Evolutionary conservation across 2,329 filamentous ascomycete genomes (phyloP).

Genomic region (Cladosporium sp.): DNA sequence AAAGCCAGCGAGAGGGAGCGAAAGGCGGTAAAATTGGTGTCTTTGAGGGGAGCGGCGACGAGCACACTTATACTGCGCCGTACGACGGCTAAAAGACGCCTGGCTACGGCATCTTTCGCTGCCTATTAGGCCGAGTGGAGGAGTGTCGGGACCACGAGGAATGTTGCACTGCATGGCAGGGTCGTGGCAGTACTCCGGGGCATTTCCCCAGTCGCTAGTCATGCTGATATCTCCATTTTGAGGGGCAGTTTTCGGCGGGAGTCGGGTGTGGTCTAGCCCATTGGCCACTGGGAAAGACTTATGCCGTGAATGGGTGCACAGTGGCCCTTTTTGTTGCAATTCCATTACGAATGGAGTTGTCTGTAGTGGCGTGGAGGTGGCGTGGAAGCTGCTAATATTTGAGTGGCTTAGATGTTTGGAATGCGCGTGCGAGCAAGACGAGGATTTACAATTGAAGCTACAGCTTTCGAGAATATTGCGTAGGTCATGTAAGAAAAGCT

Average conservation of each 20-base stretch:
- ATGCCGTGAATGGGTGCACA: background rate
- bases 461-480: no score
- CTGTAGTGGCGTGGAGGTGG: background rate
- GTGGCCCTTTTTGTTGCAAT: slow-evolving; percentile 1
- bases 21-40: background rate
- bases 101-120: slow-evolving; percentile 7
- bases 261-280: background rate
- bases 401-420: background rate
- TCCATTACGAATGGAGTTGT: background rate
- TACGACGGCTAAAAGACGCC: slow-evolving; percentile 10
- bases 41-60: background rate
- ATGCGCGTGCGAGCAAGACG: no score
- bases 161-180: background rate
- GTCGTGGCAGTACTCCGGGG: background rate
- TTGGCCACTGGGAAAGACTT: background rate
- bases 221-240: background rate
- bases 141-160: slow-evolving; percentile 9
- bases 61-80: slow-evolving; percentile 8
- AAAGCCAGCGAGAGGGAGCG: background rate
- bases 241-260: background rate
- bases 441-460: no score
- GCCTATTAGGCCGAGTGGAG: slow-evolving; percentile 6
- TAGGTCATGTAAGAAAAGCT: background rate
- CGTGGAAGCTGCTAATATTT: background rate
- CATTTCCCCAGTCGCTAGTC: background rate